Evolutionary conservation across 805 yeast genomes (phyloP), one percentile per base, ranked within the genome.

Genomic region (Priceomyces fermenticarens): DNA sequence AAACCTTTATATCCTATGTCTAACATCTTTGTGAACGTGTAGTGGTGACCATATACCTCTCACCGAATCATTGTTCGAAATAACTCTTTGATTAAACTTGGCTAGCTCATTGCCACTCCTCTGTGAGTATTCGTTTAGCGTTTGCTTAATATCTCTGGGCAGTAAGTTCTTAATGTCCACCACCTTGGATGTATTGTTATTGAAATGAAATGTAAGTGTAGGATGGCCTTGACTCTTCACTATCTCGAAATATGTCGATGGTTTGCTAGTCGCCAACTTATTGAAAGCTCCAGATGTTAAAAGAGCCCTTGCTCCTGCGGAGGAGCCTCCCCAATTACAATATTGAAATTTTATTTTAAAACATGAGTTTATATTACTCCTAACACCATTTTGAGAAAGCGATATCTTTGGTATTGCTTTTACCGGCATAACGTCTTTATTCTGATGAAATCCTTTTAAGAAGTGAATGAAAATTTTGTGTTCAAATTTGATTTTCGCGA

Each of bases 11-110:
- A 70, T 67, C 44, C 59, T 63, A 47, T 61, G 67, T 53, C 75
- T 67, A 46, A 63, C 48, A n/a, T 51, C 58, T 57, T 67, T 70
- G 31, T 61, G 58, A 38, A 77, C 83, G 58, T 90, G 97, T 71
- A 91, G 73, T 43, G 99, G 99, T 35, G 97, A 89, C 99, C 99
- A 93, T 36, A 93, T 75, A 56, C 99, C 99, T 74, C 99, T 85
- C 12, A 91, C 89, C 42, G 95, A 81, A 40, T 76, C 78, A 60
- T 91, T 93, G 46, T 76, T 65, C 32, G 95, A 83, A 62, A 81
- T 77, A 28, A 93, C 98, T 55, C 64, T 67, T 43, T 88, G 84
- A 57, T 86, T 81, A 51, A 71, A 80, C 62, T 85, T 85, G 52
- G 75, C 67, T 54, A 77, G 73, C 9, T 58, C 55, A 54, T 80